Evolutionary conservation across 495 filamentous ascomycete species (phyloP).

Genomic region (Arthonia radiata): DNA sequence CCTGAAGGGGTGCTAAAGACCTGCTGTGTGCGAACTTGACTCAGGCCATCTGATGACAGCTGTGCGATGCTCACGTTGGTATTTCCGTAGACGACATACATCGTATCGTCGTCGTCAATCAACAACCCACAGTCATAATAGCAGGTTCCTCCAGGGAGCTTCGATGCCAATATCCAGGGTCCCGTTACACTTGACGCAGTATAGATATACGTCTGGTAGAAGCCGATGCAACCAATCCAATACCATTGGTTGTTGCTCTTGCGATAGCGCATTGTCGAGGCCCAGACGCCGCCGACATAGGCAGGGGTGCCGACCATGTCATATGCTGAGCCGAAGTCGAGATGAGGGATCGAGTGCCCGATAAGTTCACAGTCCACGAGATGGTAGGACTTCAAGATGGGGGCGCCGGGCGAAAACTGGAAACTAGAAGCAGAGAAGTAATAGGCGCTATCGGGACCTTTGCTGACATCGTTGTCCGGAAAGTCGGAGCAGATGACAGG

Average conservation of each 20-base stretch:
- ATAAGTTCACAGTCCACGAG: conserved; percentile 31
- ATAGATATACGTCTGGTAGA: conserved; percentile 23
- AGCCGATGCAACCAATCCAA: conserved; percentile 31
- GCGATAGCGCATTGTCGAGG: conserved; percentile 25
- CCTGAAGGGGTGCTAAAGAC: conserved; percentile 15
- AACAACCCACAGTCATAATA: conserved; percentile 34
- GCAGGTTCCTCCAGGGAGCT: conserved; percentile 21
- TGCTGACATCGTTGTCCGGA: too few relatives aligned
- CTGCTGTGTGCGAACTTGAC: conserved; percentile 17
- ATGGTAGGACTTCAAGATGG: conserved; percentile 28
- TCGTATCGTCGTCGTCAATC: conserved; percentile 27
- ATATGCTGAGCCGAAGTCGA: conserved; percentile 23
- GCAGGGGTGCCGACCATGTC: conserved; percentile 19
- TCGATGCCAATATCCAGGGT: conserved; percentile 14
- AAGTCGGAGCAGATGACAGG: too few relatives aligned
- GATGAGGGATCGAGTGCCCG: conserved; percentile 25
- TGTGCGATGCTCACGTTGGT: conserved; percentile 23
- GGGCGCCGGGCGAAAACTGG: conserved; percentile 32
- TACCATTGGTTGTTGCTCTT: conserved; percentile 21
- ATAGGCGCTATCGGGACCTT: conserved; percentile 17
- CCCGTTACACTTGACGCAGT: conserved; percentile 16
- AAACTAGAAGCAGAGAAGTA: conserved; percentile 33
- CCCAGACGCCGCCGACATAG: conserved; percentile 31
- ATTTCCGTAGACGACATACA: conserved; percentile 31
- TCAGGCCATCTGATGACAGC: conserved; percentile 20